Evolutionary conservation across 768 basidiomycete genomes (phyloP), one percentile per base, ranked within the genome.

Genomic region (Mycena galericulata): DNA sequence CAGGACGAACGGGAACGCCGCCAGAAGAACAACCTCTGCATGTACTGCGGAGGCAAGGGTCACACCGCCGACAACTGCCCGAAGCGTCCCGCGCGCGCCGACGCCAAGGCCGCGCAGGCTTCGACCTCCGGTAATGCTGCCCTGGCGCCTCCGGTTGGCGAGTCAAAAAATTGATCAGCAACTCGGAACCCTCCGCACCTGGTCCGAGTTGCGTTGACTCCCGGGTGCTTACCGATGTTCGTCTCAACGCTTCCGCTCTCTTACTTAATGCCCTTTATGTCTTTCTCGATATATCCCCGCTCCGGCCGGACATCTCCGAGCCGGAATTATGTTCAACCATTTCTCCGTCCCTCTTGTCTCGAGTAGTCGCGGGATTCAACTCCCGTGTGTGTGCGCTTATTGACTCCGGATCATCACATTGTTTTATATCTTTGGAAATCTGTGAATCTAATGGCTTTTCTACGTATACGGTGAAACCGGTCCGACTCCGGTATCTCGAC

Each of bases 1-100:
- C 51, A 66, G 4, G 75, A 67, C 3, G 80, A 81, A 67, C 40
- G 60, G 0, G 70, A 77, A 18, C 72, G 69, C 26, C 75, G 74
- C n/a, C 32, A 50, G 18, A 65, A 72, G 20, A 43, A 77, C 1
- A 70, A 72, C n/a, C 74, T 84, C 4, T 84, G 82, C 71, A 53
- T 77, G 43, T 83, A 81, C 57, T 84, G 82, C 58, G 78, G 79
- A 3, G 57, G 72, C 29, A 73, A 74, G 14, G 70, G 74, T 18
- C 82, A 83, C 62, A 47, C 41, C 1, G 72, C 73, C 26, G 30
- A 62, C 3, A 68, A 76, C 43, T 83, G 82, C 69, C 38, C 40
- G 22, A 62, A 62, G 60, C 38, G 36, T 20, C 38, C 49, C 9
- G 9, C 3, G 17, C 34, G 14, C 8, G 34, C 34, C 6, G 14